Evolutionary conservation across 768 basidiomycete genomes (phyloP).

Genomic region (Chalciporus pseudorubinellus): DNA sequence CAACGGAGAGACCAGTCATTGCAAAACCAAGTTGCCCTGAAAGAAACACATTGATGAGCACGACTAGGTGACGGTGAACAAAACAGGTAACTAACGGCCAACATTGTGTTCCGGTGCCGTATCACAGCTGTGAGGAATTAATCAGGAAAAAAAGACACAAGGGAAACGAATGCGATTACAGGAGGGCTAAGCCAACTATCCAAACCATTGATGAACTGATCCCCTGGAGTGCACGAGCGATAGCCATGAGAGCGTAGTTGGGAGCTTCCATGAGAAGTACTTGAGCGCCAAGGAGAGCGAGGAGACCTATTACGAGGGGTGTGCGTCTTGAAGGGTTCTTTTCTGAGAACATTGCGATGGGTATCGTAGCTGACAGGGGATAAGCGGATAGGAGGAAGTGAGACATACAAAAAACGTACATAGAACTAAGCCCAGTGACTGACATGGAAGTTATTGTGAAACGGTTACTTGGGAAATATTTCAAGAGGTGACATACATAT

Average conservation of each 20-base stretch:
- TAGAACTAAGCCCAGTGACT: slow-evolving; percentile 57
- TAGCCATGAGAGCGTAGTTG: slow-evolving; percentile 52
- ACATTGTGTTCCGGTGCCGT: slow-evolving; percentile 46
- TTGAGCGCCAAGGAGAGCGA: slow-evolving; percentile 52
- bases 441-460: not conserved
- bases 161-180: slow-evolving; percentile 35
- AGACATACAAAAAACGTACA: slow-evolving; percentile 35
- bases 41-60: not conserved
- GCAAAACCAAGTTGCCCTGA: slow-evolving; percentile 59
- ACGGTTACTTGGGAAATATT: no score
- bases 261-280: slow-evolving; percentile 63
- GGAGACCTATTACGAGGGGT: slow-evolving; percentile 51
- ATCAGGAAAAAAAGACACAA: slow-evolving; percentile 8
- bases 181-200: slow-evolving; percentile 58
- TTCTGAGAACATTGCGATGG: slow-evolving; percentile 57
- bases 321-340: slow-evolving; percentile 42
- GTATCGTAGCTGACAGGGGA: slow-evolving; percentile 46
- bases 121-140: slow-evolving; percentile 47
- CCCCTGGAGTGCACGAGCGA: slow-evolving; percentile 60
- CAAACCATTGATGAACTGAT: slow-evolving; percentile 59
- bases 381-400: slow-evolving; percentile 1
- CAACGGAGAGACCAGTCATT: slow-evolving; percentile 55
- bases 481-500: slow-evolving; percentile 44
- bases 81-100: slow-evolving; percentile 41
- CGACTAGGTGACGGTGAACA: not conserved